Evolutionary conservation across 306 rosid genomes (phyloP).

Genomic region (Cicer arietinum): DNA sequence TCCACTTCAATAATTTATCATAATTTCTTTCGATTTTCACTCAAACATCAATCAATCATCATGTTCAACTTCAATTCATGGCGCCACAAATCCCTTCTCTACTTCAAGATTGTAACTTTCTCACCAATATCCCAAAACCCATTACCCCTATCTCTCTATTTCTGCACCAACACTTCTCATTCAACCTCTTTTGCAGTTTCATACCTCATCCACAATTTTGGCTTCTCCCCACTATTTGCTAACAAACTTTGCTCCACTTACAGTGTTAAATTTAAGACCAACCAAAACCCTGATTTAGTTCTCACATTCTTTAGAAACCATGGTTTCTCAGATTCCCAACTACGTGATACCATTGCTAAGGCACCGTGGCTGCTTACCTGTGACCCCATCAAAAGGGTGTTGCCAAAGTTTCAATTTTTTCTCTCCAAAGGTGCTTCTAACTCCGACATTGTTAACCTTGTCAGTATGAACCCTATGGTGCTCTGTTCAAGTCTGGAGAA

Average conservation of each 20-base stretch:
- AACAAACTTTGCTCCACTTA: slow-evolving; percentile 21
- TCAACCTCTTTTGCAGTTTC: too few relatives aligned
- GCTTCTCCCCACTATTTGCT: slow-evolving; percentile 47
- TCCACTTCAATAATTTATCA: too few relatives aligned
- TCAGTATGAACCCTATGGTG: neutral
- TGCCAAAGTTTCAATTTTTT: slow-evolving; percentile 43
- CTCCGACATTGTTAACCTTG: slow-evolving; percentile 20
- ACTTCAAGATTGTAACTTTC: too few relatives aligned
- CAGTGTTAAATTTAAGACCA: neutral
- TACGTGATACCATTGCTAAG: neutral
- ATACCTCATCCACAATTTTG: slow-evolving; percentile 44
- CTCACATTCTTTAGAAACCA: neutral
- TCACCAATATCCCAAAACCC: too few relatives aligned
- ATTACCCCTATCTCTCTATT: too few relatives aligned
- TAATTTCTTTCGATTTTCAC: too few relatives aligned
- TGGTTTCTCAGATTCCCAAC: neutral
- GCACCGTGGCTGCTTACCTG: neutral
- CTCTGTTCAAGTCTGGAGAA: neutral
- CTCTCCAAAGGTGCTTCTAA: slow-evolving; percentile 44
- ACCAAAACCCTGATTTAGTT: neutral
- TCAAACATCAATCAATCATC: too few relatives aligned
- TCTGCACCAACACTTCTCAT: too few relatives aligned
- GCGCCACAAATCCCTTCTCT: too few relatives aligned
- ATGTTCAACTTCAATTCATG: too few relatives aligned
- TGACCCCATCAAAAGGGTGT: neutral